Percentiles rank a stretch among this genome's conserved stretches.
phyloP scores from a whole-genome alignment of 805 yeast species.

The Starmera caribaea region DNA sequence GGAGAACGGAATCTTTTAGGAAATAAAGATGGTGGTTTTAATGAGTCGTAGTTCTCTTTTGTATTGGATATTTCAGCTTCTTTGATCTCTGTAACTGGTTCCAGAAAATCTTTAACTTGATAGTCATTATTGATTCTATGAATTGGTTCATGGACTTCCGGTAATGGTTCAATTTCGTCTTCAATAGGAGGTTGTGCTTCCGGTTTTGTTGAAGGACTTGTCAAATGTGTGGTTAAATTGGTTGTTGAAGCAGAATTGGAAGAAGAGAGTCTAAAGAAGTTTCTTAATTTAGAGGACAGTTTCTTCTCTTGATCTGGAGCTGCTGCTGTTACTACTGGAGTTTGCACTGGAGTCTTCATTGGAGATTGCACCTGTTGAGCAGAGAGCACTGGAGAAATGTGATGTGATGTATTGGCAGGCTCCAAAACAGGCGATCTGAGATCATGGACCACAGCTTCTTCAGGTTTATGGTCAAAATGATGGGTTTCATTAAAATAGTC shows the following conservation, averaged over 20 bases:
- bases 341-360: neutral
- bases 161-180: slow-evolving; percentile 2
- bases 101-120: neutral
- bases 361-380: neutral
- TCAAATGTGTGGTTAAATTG: neutral
- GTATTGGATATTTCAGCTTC: slow-evolving; percentile 1
- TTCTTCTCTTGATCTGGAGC: slow-evolving; percentile 6
- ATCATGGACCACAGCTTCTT: neutral
- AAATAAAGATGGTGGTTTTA: slow-evolving; percentile 8
- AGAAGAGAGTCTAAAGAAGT: slow-evolving; percentile 13
- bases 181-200: neutral
- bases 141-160: neutral
- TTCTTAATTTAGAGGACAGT: slow-evolving; percentile 13
- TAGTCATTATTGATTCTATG: slow-evolving; percentile 2
- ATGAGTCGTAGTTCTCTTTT: neutral
- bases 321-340: neutral
- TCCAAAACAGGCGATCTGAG: neutral
- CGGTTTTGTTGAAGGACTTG: slow-evolving; percentile 3
- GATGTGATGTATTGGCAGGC: neutral
- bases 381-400: neutral
- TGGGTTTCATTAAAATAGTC: neutral
- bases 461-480: neutral
- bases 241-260: slow-evolving; percentile 6
- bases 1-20: slow-evolving; percentile 25
- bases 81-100: slow-evolving; percentile 3